Percentiles rank a stretch among this genome's conserved stretches.
Conservation (phyloP, 2,329 filamentous ascomycete genomes). For the Pezizomycotina sp. region DNA sequence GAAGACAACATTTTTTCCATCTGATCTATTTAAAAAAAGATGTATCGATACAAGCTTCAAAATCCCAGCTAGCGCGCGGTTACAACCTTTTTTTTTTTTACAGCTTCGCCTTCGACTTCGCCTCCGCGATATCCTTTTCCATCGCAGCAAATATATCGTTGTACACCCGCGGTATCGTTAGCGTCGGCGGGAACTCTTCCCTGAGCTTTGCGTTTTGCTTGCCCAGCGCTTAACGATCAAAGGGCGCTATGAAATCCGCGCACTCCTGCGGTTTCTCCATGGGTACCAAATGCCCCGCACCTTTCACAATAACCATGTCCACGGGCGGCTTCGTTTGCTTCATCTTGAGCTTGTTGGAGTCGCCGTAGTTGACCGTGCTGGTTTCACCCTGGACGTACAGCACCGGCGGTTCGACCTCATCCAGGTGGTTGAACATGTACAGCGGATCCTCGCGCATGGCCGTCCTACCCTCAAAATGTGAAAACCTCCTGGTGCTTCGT, state of each 20-base stretch:
- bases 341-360: slow-evolving; percentile 42
- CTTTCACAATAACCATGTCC: slow-evolving; percentile 44
- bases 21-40: too few species aligned
- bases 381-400: slow-evolving; percentile 52
- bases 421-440: slow-evolving; percentile 41
- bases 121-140: slow-evolving; percentile 8
- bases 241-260: slow-evolving; percentile 33
- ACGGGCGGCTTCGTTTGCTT: slow-evolving; percentile 45
- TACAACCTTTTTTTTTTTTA: too few species aligned
- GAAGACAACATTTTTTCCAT: too few species aligned
- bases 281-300: slow-evolving; percentile 62
- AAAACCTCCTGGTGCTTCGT: slow-evolving; percentile 79
- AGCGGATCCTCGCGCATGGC: slow-evolving; percentile 35
- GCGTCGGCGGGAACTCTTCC: slow-evolving; percentile 4
- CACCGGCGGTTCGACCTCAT: slow-evolving; percentile 44
- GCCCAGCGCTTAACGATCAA: slow-evolving; percentile 20
- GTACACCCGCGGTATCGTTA: too few species aligned
- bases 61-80: too few species aligned
- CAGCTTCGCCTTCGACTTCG: slow-evolving; percentile 4
- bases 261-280: slow-evolving; percentile 59
- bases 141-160: too few species aligned
- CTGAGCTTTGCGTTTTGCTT: slow-evolving; percentile 15
- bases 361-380: slow-evolving; percentile 40
- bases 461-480: slow-evolving; percentile 47
- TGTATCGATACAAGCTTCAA: too few species aligned